A percentile compares a stretch with the other conserved stretches of the same genome.
Conservation (phyloP, 176 grass and related monocot genomes). For the Aegilops speltoides region DNA sequence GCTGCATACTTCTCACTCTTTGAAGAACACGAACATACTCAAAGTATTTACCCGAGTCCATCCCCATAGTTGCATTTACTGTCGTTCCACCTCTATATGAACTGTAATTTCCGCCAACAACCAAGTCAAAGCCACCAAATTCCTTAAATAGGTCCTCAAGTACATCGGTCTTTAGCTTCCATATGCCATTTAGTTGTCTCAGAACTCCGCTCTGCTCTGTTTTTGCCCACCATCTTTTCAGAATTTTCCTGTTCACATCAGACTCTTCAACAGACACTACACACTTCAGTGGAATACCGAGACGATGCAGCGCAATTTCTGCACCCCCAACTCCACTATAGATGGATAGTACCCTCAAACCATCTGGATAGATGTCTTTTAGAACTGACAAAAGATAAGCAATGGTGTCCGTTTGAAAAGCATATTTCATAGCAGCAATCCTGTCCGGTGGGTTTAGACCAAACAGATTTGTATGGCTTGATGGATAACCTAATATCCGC, state of each 20-base stretch:
- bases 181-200: constrained; percentile 50
- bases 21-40: constrained; percentile 74
- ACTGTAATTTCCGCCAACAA: constrained; percentile 54
- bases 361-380: constrained; percentile 54
- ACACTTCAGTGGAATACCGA: constrained; percentile 73
- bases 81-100: constrained; percentile 34
- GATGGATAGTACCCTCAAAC: constrained; percentile 69
- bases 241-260: constrained; percentile 60
- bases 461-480: constrained; percentile 56
- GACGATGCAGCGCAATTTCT: constrained; percentile 58
- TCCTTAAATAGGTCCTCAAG: constrained; percentile 46
- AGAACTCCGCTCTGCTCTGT: constrained; percentile 59
- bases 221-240: constrained; percentile 72
- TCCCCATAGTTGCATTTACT: constrained; percentile 58
- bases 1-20: constrained; percentile 53
- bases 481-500: constrained; percentile 67
- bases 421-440: constrained; percentile 44
- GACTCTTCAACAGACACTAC: constrained; percentile 77
- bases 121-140: constrained; percentile 80
- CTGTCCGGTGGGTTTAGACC: constrained; percentile 43
- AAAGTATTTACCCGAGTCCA: constrained; percentile 57
- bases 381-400: constrained; percentile 60
- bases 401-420: constrained; percentile 67
- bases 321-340: constrained; percentile 75
- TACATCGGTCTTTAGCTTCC: constrained; percentile 39